phyloP scores from a whole-genome alignment of 2,329 filamentous ascomycete genomes.

The Ophiostoma novo-ulmi region DNA sequence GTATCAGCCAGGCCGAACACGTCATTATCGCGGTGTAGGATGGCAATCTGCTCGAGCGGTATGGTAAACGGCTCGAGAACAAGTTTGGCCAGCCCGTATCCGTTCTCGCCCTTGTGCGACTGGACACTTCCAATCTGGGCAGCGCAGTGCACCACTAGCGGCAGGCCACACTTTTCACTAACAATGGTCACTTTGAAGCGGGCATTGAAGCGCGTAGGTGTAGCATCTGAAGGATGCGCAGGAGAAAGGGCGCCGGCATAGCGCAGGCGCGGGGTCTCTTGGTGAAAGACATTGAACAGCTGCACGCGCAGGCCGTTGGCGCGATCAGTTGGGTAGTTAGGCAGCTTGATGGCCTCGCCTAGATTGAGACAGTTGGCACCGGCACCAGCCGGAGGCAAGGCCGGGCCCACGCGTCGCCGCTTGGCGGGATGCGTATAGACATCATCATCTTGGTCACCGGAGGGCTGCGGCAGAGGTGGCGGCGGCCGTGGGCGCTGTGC shows the following conservation, averaged over 20 bases:
- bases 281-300: slow-evolving; percentile 49
- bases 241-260: slow-evolving; percentile 33
- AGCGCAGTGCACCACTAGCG: slow-evolving; percentile 48
- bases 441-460: slow-evolving; percentile 32
- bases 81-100: slow-evolving; percentile 40
- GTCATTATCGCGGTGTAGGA: slow-evolving; percentile 45
- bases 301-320: slow-evolving; percentile 45
- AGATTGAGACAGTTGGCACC: slow-evolving; percentile 7
- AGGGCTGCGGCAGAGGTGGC: slow-evolving; percentile 18
- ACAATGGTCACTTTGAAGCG: slow-evolving; percentile 43
- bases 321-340: slow-evolving; percentile 26
- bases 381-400: neutral
- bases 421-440: slow-evolving; percentile 42
- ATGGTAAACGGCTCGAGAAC: slow-evolving; percentile 49
- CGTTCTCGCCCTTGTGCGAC: slow-evolving; percentile 5
- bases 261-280: slow-evolving; percentile 41
- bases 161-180: slow-evolving; percentile 35
- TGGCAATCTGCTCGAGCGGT: slow-evolving; percentile 47
- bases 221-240: slow-evolving; percentile 35
- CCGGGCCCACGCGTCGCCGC: slow-evolving; percentile 43
- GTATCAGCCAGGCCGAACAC: slow-evolving; percentile 46
- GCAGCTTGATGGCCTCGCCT: slow-evolving; percentile 26
- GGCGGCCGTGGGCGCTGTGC: slow-evolving; percentile 33
- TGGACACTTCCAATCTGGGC: slow-evolving; percentile 51
- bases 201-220: slow-evolving; percentile 35